Evolutionary conservation across 2,329 filamentous ascomycete species (phyloP).

Genomic region (Colletotrichum orchidophilum): DNA sequence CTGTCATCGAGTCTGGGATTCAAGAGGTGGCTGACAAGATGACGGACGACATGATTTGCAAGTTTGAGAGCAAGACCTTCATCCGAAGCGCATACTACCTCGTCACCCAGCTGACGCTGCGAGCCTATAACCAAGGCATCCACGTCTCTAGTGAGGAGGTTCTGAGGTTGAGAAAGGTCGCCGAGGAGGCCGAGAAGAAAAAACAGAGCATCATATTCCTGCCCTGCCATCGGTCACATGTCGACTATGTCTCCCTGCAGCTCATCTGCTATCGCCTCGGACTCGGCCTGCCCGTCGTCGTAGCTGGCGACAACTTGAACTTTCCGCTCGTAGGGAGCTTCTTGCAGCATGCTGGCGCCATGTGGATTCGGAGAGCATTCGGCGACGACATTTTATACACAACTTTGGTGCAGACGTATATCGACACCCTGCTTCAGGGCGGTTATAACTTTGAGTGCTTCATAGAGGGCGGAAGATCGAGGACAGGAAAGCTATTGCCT

Average conservation of each 20-base stretch:
- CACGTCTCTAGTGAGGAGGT: slow-evolving; percentile 97
- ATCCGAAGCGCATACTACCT: slow-evolving; percentile 94
- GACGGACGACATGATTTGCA: slow-evolving; percentile 98
- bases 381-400: slow-evolving; percentile 91
- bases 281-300: slow-evolving; percentile 87
- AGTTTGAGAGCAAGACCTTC: slow-evolving; percentile 94
- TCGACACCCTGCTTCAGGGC: slow-evolving; percentile 88
- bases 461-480: slow-evolving; percentile 91
- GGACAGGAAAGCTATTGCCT: slow-evolving; percentile 91
- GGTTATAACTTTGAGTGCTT: slow-evolving; percentile 98
- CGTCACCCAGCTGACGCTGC: slow-evolving; percentile 84
- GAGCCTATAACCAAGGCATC: slow-evolving; percentile 96
- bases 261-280: slow-evolving; percentile 95
- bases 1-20: slow-evolving; percentile 76
- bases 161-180: slow-evolving; percentile 80
- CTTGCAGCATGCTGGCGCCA: slow-evolving; percentile 93
- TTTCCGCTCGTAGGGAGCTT: slow-evolving; percentile 91
- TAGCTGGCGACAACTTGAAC: slow-evolving; percentile 96
- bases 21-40: slow-evolving; percentile 85
- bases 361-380: slow-evolving; percentile 95
- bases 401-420: slow-evolving; percentile 94
- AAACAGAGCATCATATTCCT: slow-evolving; percentile 97
- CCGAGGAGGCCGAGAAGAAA: slow-evolving; percentile 82
- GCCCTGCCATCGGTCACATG: slow-evolving; percentile 92
- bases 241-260: slow-evolving; percentile 95